Base-by-base conservation (phyloP, 2,329 filamentous ascomycete genomes). In the Malbranchea zuffiana region DNA sequence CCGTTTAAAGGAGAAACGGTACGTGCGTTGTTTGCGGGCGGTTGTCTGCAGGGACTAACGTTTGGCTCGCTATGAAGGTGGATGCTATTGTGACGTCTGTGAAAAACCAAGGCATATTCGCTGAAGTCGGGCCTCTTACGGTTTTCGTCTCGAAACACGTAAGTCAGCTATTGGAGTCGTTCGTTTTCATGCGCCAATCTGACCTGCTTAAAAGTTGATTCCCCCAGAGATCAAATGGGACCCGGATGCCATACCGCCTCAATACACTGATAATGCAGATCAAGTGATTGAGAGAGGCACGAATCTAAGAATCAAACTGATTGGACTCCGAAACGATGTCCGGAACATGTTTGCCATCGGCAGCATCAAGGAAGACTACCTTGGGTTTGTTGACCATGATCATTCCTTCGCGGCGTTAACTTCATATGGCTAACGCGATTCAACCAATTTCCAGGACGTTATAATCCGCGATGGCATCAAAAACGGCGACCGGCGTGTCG, bases 1-100 rank as follows among this genome's bases (percentile, higher is more conserved):
- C 90, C 90, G 7, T 98, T 96, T 70, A 88, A 90, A 63, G 88
- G 90, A 54, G 90, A 98, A 71, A 93, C 90, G 60, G 90, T 93
- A 76, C 63, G 80, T 64, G 41, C 36, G 12, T n/a, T 20, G 26
- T 6, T 5, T 33, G 19, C 6, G 16, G 11, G 25, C 23, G 10
- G 5, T 35, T 25, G 21, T 23, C 4, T 12, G 13, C 21, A 20
- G 19, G 37, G n/a, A 42, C 26, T 15, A n/a, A 6, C 19, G 18
- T 23, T 25, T n/a, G 7, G 23, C 23, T 25, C 17, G 37, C 43
- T 62, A 13, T 30, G 18, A 24, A 93, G 85, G 80, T 96, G 53
- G 90, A 98, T 69, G 88, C 86, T 27, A 79, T 94, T 49, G 88
- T 96, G 41, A 82, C 80, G 47, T 88, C 82, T 17, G 85, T 96